Conservation (phyloP, 768 basidiomycete genomes). For the Amanita rimosa region DNA sequence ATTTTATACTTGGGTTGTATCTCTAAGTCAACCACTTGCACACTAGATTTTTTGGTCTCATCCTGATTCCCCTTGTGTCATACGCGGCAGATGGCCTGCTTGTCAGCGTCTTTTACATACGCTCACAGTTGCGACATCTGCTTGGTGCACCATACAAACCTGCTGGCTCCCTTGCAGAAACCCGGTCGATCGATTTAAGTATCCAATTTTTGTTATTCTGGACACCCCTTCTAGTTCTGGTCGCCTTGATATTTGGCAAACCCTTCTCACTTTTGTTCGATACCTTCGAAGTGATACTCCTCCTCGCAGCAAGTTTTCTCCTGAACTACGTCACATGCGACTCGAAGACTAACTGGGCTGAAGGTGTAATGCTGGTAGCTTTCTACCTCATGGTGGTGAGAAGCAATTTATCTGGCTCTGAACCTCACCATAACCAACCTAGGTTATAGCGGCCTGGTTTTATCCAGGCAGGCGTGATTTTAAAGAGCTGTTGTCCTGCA, state of each 20-base stretch:
- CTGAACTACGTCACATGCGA: constrained; percentile 75
- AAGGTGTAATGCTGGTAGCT: constrained; percentile 52
- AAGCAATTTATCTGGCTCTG: not conserved
- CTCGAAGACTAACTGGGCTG: constrained; percentile 70
- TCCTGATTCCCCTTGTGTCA: constrained; percentile 61
- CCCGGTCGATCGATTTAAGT: constrained; percentile 61
- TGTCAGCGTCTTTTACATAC: constrained; percentile 43
- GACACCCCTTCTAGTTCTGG: constrained; percentile 61
- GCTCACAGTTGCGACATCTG: not conserved
- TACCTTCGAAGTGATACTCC: constrained; percentile 35
- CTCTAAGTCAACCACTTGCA: not conserved
- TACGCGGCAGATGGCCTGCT: constrained; percentile 63
- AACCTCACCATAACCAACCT: not conserved
- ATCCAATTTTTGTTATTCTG: constrained; percentile 73
- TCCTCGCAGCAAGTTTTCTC: constrained; percentile 59
- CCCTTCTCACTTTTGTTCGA: constrained; percentile 61
- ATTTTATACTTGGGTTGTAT: constrained; percentile 5
- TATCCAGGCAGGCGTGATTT: constrained; percentile 25
- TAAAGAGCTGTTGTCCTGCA: constrained; percentile 15
- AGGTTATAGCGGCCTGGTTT: constrained; percentile 21
- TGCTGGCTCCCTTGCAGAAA: constrained; percentile 50
- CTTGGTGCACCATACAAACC: constrained; percentile 11
- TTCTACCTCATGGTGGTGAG: constrained; percentile 59
- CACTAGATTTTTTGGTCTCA: constrained; percentile 58
- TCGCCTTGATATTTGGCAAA: constrained; percentile 55